These are phyloP conservation scores for Glycyrrhiza uralensis DNA, from an alignment of 306 rosid species.

Conservation along the genomic window DNA sequence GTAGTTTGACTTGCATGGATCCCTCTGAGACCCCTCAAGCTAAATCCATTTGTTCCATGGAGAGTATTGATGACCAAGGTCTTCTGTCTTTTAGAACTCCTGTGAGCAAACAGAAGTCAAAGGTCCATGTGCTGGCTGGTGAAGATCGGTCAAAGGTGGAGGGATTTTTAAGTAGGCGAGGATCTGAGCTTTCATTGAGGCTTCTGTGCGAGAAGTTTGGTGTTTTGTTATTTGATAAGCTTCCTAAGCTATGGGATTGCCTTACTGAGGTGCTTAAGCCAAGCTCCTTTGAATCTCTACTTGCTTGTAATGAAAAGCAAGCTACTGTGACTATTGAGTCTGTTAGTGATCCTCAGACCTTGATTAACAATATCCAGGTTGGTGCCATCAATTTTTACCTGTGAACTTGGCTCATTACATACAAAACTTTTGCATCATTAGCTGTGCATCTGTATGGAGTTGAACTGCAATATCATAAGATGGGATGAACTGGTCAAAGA, in stretches of 20 bases:
- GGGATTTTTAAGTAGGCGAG: constrained; percentile 94
- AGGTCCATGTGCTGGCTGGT: constrained; percentile 65
- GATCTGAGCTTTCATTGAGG: constrained; percentile 84
- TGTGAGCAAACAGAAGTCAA: constrained; percentile 63
- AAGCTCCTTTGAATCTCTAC: constrained; percentile 37
- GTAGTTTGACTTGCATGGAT: constrained; percentile 84
- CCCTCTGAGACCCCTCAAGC: constrained; percentile 97
- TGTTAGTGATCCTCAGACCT: constrained; percentile 69
- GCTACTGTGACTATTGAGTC: constrained; percentile 44
- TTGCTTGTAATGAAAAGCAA: constrained; percentile 40
- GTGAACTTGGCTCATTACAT: background rate
- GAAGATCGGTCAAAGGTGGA: constrained; percentile 87
- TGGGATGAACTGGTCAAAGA: background rate
- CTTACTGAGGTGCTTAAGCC: constrained; percentile 92
- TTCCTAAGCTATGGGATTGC: constrained; percentile 98
- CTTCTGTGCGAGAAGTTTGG: constrained; percentile 83
- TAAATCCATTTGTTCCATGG: constrained; percentile 64
- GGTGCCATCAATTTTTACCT: constrained; percentile 15
- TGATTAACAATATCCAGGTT: constrained; percentile 98
- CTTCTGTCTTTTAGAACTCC: constrained; percentile 58
- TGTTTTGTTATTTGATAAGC: constrained; percentile 67
- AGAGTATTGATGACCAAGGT: constrained; percentile 84
- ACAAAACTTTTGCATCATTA: background rate
- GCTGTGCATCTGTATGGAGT: constrained; percentile 2
- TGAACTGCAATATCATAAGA: background rate